Base-by-base conservation (phyloP, 371 early-diverging fungal species). In the Scutellospora calospora region DNA sequence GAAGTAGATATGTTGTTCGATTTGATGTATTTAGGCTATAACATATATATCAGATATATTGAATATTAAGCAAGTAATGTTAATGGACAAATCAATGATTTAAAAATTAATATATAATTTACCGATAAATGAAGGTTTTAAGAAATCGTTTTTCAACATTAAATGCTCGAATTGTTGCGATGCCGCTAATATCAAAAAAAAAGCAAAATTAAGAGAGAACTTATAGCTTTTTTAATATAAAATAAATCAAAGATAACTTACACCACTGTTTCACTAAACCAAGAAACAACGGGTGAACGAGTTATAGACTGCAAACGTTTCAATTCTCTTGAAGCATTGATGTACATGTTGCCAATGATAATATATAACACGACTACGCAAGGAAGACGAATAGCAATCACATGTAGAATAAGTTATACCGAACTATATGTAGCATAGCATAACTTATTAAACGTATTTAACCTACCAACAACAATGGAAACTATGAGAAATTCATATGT, bases 281-380 rank as follows among this genome's bases (percentile, higher is more conserved):
- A 91, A 9, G 94, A 88, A 75, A 92, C 93, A 51, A 95, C 90
- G 9, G 95, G 95, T 16, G 91, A 89, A 12, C 92, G 90, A 9
- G 91, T 88, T n/a, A 93, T 88, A 27, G 94, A 92, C 72, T 94
- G 93, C 54, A 96, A 80, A 27, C 95, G 91, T 85, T 96, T 95
- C 68, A 96, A 85, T 83, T 95, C 94, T 22, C 96, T 91, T 27
- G 94, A 93, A 5, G 91, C 85, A 51, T 86, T 87, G 51, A 95
- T 86, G 80, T 97, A 97, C 81, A 86, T 86, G 1, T 81, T 62
- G 35, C 91, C 92, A 18, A 94, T 85, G 16, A 80, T 55, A 49
- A 86, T 68, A 78, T 86, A 86, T 22, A 81, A 86, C 35, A 86
- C 79, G 16, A 82, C n/a, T 25, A 78, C 81, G 0, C 2, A 49